Evolutionary conservation across 371 early-diverging fungal genomes (phyloP), one percentile per base, ranked within the genome.

Genomic region (Mucor piriformis): DNA sequence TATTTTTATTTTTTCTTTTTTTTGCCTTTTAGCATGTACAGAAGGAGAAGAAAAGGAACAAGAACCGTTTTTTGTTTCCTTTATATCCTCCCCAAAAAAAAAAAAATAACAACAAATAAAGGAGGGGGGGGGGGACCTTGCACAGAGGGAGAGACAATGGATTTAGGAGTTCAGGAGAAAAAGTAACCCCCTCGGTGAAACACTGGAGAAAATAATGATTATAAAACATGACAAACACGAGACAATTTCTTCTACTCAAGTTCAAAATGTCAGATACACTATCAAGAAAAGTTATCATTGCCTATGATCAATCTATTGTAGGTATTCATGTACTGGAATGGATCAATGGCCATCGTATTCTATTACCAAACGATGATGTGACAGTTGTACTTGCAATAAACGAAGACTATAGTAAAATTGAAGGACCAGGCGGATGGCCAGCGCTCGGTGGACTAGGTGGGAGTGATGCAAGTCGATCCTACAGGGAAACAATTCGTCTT

Each of bases 311-410:
- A 15, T 64, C 68, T 13, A 20, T 49, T 15, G 43, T 32, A 6
- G 40, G 64, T 6, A 42, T 52, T 6, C 35, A 67, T 11, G 54
- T 52, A 5, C 32, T 67, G 0, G 57, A 59, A 12, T 67, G 68
- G 68, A 55, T 57, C 5, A 48, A 58, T 21, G 21, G 51, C 10
- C 68, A 67, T 27, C 20, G 33, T 25, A 27, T 63, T 6, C 50
- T 67, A 3, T 44, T 50, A 15, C 59, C 64, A 7, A 43, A 38
- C 20, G 68, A 67, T 50, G 40, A 54, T n/a, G 40, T 67, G 16
- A 27, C 25, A 0, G 44, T 67, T n/a, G 60, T 27, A 5, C 44
- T 49, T n/a, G 59, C 48, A 12, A 44, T 67, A 2, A 54, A 59
- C 23, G 68, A 67, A 47, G 64, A 67, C 16, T 27, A 51, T 18